Conservation (phyloP, 1,139 yeast genomes). For the Candida neerlandica region DNA sequence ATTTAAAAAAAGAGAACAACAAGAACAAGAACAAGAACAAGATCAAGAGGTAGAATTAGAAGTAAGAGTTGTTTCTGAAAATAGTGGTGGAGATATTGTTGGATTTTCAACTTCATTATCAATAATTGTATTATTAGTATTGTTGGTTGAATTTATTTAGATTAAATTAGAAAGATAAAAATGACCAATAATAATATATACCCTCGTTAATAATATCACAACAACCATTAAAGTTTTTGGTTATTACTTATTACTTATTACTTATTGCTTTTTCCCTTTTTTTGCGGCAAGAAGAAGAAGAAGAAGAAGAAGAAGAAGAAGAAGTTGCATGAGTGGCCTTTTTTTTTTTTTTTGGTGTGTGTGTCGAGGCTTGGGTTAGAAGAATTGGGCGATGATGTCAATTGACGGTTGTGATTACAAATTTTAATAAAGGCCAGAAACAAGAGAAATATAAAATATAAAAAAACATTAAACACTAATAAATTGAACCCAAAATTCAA, state of each 20-base stretch:
- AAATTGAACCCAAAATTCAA: no score
- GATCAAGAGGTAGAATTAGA: not conserved
- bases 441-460: not conserved
- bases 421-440: not conserved
- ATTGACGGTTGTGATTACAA: not conserved
- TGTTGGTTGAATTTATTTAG: not conserved
- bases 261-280: not conserved
- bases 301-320: no score
- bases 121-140: not conserved
- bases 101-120: not conserved
- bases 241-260: no score
- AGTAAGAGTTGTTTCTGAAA: not conserved
- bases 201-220: not conserved
- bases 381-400: no score
- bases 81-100: not conserved
- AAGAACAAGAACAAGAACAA: not conserved
- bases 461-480: no score
- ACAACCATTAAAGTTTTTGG: no score
- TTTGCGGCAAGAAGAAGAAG: not conserved
- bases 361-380: no score
- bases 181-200: not conserved
- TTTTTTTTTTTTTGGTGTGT: no score
- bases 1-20: constrained; percentile 4
- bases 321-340: no score
- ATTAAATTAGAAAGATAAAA: not conserved